Conservation (phyloP, 2,329 filamentous ascomycete species). For the Sporothrix schenckii region DNA sequence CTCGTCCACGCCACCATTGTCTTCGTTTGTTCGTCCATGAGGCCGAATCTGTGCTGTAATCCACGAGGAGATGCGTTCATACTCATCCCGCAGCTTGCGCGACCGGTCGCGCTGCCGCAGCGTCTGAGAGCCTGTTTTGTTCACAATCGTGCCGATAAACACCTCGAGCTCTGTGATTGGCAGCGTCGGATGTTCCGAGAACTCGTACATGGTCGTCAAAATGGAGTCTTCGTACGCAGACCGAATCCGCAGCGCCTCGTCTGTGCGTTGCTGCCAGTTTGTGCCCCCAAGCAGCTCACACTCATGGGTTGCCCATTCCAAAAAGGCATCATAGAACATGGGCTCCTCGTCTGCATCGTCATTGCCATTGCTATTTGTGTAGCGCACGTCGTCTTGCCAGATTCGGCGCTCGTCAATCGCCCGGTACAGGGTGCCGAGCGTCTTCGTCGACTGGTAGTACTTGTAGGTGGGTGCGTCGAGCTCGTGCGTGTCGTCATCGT, state of each 20-base stretch:
- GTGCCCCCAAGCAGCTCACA: constrained; percentile 41
- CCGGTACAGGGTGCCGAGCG: constrained; percentile 71
- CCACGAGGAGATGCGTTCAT: constrained; percentile 51
- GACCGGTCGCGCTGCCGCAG: constrained; percentile 57
- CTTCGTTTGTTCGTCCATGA: background rate
- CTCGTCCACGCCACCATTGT: background rate
- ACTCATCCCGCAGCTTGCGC: constrained; percentile 56
- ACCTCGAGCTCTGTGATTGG: constrained; percentile 56
- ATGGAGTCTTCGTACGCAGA: constrained; percentile 55
- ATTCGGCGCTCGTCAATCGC: constrained; percentile 72
- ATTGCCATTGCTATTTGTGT: constrained; percentile 38
- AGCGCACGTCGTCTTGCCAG: constrained; percentile 55
- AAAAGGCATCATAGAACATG: constrained; percentile 50
- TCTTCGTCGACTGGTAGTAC: constrained; percentile 70
- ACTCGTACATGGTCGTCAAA: constrained; percentile 48
- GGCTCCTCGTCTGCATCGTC: constrained; percentile 39
- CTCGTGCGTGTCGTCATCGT: constrained; percentile 52
- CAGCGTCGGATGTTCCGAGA: constrained; percentile 50
- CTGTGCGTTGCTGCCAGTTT: constrained; percentile 43
- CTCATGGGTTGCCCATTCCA: constrained; percentile 40
- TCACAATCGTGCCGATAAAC: constrained; percentile 60
- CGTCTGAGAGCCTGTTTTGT: constrained; percentile 54
- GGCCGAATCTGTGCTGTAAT: constrained; percentile 39
- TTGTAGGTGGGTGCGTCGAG: constrained; percentile 49
- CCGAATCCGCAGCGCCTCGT: constrained; percentile 51